Base-by-base conservation (phyloP, 225 moss, liverwort and hornwort genomes). In the Polytrichum commune region DNA sequence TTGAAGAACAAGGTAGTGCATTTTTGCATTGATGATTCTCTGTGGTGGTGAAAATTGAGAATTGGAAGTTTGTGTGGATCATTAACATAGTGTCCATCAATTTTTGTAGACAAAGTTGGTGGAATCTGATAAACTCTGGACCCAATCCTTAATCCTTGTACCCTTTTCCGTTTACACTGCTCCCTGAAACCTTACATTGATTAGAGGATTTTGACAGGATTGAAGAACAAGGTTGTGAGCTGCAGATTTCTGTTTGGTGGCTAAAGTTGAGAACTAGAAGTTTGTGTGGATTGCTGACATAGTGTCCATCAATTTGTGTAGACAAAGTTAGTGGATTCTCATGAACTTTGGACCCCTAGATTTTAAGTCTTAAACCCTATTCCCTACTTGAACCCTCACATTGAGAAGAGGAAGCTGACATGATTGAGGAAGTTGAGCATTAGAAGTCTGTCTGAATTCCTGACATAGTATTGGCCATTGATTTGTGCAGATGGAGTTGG, bases 401-500 rank as follows among this genome's bases (percentile, higher is more conserved):
- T 35, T 35, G 18, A 55, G 55, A 8, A 22, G 29, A 8, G 19
- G 53, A 27, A 60, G 32, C 53, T 10, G 29, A 0, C 18, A n/a
- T 19, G 46, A 46, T 46, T 16, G 46, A 4, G 46, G 46, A 46
- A 46, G 46, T 5, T 55, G 54, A 26, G n/a, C 27, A 27, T 22
- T n/a, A 4, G n/a, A 60, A 33, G 18, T 7, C 28, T 60, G 1
- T 18, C 13, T 18, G 18, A 7, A 19, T n/a, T 29, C 22, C 10
- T 56, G 20, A 27, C 8, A 23, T 35, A 23, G n/a, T 38, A 27
- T 58, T 63, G 22, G n/a, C 32, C 58, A 75, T 69, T 3, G 28
- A 63, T 57, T 24, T 74, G 70, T 88, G 73, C 63, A 83, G 81
- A 67, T 92, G 83, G 91, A 97, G 73, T 30, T 76, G 29, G 81